Conservation (phyloP, 1,284 basidiomycete species). For the Trametes sp. region DNA sequence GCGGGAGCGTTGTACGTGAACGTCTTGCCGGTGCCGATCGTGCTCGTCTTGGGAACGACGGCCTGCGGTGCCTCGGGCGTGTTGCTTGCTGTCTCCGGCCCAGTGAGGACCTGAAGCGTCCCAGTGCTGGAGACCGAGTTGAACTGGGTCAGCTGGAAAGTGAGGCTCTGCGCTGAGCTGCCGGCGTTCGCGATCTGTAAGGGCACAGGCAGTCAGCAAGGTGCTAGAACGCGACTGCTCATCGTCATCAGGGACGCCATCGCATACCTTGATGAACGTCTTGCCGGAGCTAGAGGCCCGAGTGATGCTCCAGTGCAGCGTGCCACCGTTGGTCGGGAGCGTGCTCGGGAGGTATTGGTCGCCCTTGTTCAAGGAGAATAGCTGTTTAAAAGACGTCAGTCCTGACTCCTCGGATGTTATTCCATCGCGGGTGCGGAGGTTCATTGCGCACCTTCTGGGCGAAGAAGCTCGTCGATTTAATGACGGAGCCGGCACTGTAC, state of each 20-base stretch:
- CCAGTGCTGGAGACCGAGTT: conserved; percentile 52
- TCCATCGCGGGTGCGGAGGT: neutral
- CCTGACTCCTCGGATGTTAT: neutral
- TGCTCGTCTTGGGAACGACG: conserved; percentile 53
- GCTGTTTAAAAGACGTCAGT: conserved; percentile 41
- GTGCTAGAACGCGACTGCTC: too few relatives aligned
- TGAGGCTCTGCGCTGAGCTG: conserved; percentile 48
- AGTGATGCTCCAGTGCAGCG: conserved; percentile 69
- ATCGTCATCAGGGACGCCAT: neutral
- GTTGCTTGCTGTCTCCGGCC: conserved; percentile 58
- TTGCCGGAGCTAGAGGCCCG: conserved; percentile 48
- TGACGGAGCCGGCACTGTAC: conserved; percentile 59
- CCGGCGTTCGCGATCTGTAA: conserved; percentile 64
- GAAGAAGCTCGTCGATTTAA: conserved; percentile 69
- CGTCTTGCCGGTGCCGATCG: conserved; percentile 53
- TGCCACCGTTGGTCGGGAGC: conserved; percentile 55
- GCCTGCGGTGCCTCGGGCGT: conserved; percentile 56
- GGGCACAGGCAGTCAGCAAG: neutral
- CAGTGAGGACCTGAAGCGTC: conserved; percentile 55
- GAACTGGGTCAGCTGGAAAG: conserved; percentile 61
- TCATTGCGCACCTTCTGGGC: conserved; percentile 59
- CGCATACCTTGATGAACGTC: conserved; percentile 64
- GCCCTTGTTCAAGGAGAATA: conserved; percentile 68
- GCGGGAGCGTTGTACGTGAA: conserved; percentile 66
- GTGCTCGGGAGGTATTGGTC: conserved; percentile 71